Percentiles rank a stretch among this genome's conserved stretches.
Conservation (phyloP, 805 yeast species). For the Kuraishia floccosa region DNA sequence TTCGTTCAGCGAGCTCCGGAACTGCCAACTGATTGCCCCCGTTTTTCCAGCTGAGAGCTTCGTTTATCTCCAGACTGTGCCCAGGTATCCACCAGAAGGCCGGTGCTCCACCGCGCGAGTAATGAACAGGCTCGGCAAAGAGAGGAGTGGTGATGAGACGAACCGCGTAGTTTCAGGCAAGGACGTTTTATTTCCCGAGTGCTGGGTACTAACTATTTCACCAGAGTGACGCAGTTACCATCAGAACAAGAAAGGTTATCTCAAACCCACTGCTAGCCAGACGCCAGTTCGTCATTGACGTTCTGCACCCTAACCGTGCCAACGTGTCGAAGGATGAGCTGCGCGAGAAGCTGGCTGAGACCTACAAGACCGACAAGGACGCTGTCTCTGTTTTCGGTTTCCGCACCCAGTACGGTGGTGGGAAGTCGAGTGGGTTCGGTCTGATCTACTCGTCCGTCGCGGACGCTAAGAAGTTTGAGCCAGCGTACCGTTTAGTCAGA, state of each 20-base stretch:
- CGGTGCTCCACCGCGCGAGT: no score
- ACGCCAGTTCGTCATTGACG: conserved; percentile 99
- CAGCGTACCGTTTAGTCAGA: conserved; percentile 98
- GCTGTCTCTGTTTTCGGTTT: conserved; percentile 92
- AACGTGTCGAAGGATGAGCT: conserved; percentile 99
- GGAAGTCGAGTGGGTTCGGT: conserved; percentile 99
- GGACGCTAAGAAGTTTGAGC: conserved; percentile 98
- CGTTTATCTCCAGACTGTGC: no score
- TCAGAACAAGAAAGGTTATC: conserved; percentile 99
- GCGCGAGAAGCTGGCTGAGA: conserved; percentile 59
- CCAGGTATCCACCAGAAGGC: no score
- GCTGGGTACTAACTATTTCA: no score
- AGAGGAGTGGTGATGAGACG: neutral
- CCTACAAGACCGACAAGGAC: conserved; percentile 58
- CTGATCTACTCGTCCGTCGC: conserved; percentile 96
- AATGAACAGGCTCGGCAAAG: no score
- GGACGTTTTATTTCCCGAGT: no score
- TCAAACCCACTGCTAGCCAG: conserved; percentile 98
- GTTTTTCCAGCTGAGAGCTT: no score
- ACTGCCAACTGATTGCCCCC: no score
- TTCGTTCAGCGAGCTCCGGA: no score
- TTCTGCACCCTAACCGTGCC: conserved; percentile 98
- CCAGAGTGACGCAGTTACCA: conserved; percentile 98
- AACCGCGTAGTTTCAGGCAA: neutral
- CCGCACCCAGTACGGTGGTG: conserved; percentile 99